Evolutionary conservation across 495 filamentous ascomycete species (phyloP).

Genomic region (Xylaria cubensis): DNA sequence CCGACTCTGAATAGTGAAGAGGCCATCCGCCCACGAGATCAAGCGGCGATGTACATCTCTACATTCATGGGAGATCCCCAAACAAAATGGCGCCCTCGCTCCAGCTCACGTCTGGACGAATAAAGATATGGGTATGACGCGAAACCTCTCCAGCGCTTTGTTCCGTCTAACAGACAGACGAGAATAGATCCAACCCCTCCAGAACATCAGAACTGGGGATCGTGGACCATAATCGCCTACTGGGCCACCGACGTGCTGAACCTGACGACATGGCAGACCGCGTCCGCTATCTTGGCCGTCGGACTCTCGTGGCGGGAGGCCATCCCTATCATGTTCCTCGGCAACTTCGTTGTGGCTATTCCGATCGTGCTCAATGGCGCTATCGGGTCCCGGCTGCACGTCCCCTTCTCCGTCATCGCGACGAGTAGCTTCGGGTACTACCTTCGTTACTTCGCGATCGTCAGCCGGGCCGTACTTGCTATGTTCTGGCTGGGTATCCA

Average conservation of each 20-base stretch:
- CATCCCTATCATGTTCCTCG: constrained; percentile 65
- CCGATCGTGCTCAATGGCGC: constrained; percentile 70
- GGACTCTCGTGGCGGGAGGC: constrained; percentile 68
- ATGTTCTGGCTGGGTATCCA: constrained; percentile 75
- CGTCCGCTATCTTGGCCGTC: constrained; percentile 65
- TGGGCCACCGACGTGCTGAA: constrained; percentile 72
- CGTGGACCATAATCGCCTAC: constrained; percentile 60
- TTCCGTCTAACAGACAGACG: constrained; percentile 3
- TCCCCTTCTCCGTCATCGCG: constrained; percentile 71
- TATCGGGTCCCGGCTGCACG: constrained; percentile 66
- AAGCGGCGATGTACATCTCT: constrained; percentile 48
- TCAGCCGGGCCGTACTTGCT: constrained; percentile 70
- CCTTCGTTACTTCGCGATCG: constrained; percentile 69
- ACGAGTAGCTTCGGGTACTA: constrained; percentile 74
- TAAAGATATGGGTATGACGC: constrained; percentile 39
- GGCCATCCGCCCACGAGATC: constrained; percentile 34
- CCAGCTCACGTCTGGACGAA: constrained; percentile 59
- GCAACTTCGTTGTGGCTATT: constrained; percentile 67
- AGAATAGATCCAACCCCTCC: constrained; percentile 50
- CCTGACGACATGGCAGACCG: constrained; percentile 66
- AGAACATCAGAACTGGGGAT: constrained; percentile 57
- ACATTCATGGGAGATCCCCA: constrained; percentile 56
- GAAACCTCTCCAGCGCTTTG: no score
- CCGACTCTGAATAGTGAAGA: constrained; percentile 20
- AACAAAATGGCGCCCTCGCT: constrained; percentile 55